Conservation (phyloP, 352 stramenopile species). For the Globisporangium iwayamae region DNA sequence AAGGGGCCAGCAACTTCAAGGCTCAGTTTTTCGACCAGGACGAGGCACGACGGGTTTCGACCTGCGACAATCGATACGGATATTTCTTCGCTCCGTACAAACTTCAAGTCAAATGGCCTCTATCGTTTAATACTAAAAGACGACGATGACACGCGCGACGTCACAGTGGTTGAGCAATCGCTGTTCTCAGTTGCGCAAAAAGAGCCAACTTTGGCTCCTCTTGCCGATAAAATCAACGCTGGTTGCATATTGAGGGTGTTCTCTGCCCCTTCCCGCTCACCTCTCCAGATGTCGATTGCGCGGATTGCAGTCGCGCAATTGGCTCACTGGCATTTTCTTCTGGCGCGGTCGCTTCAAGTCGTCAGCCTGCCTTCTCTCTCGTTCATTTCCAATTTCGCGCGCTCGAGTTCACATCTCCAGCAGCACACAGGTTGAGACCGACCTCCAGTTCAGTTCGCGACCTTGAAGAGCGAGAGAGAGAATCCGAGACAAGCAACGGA, state of each 20-base stretch:
- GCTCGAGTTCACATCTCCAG: not conserved
- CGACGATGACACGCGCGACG: not conserved
- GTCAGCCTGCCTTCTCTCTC: not conserved
- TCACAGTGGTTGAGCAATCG: not conserved
- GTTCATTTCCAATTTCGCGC: not conserved
- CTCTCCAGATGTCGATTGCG: not conserved
- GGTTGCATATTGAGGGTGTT: not conserved
- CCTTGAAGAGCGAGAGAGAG: not conserved
- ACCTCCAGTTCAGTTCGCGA: not conserved
- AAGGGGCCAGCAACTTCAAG: not conserved
- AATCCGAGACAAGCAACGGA: not conserved
- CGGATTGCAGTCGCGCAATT: not conserved
- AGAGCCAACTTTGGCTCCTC: not conserved
- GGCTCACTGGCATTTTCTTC: conserved; percentile 1
- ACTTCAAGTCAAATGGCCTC: no score
- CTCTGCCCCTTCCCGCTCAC: not conserved
- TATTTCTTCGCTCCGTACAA: no score
- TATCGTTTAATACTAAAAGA: not conserved
- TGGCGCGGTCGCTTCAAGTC: not conserved
- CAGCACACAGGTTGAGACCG: not conserved
- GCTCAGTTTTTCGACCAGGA: no score
- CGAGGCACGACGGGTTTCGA: no score
- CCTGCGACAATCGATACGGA: no score
- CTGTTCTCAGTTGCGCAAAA: not conserved
- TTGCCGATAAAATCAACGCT: no score